phyloP scores from a whole-genome alignment of 495 filamentous ascomycete species.

The Penicillium desertorum region DNA sequence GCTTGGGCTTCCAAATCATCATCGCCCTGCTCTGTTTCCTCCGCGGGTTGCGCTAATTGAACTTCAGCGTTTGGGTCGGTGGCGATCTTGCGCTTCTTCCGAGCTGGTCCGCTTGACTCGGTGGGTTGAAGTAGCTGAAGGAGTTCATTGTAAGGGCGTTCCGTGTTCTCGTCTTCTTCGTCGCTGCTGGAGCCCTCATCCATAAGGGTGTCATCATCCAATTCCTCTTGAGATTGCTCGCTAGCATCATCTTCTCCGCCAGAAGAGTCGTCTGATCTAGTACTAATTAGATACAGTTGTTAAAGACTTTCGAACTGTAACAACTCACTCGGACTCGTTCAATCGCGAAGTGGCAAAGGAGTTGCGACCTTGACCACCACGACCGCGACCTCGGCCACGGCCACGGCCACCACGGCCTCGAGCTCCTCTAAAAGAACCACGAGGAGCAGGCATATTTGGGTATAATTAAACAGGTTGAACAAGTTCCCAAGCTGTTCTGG shows the following conservation, averaged over 20 bases:
- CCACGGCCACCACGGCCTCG: constrained; percentile 25
- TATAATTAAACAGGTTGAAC: not conserved
- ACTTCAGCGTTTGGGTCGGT: constrained; percentile 27
- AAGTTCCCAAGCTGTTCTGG: constrained; percentile 2
- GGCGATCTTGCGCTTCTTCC: constrained; percentile 68
- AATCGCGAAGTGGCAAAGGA: constrained; percentile 42
- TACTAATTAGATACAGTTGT: constrained; percentile 17
- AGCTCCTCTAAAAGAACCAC: constrained; percentile 33
- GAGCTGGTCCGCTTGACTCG: constrained; percentile 54
- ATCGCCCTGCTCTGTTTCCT: constrained; percentile 30
- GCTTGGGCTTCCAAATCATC: constrained; percentile 37
- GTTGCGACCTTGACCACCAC: constrained; percentile 37
- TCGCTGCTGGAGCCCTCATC: constrained; percentile 44
- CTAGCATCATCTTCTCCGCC: constrained; percentile 23
- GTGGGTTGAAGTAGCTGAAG: constrained; percentile 59
- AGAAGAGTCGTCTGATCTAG: constrained; percentile 40
- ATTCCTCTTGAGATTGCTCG: constrained; percentile 23
- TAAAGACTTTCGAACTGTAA: not conserved
- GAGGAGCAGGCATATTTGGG: constrained; percentile 25
- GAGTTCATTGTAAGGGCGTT: constrained; percentile 62
- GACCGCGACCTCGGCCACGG: constrained; percentile 24
- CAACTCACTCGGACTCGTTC: constrained; percentile 42
- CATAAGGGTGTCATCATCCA: constrained; percentile 29
- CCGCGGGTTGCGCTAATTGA: constrained; percentile 18
- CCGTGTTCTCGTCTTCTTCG: constrained; percentile 41